Base-by-base conservation (phyloP, 345 rosid species). In the Chamaenerion angustifolium region DNA sequence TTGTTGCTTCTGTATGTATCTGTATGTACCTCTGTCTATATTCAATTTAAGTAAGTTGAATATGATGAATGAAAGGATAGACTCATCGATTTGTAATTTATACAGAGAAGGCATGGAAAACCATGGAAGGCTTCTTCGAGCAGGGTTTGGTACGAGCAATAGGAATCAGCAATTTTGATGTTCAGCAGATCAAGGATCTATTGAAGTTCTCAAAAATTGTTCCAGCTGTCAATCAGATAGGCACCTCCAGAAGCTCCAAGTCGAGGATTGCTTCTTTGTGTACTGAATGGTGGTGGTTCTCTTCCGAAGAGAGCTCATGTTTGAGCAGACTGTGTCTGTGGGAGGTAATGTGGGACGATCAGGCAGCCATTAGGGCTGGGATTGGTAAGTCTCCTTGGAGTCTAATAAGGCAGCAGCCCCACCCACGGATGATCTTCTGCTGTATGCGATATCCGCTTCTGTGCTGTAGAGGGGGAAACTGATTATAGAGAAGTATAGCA, bases 331-430 rank as follows among this genome's bases (percentile, higher is more conserved):
- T 3, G 50, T 67, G 73, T 73, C 85, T 92, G 2, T 92, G 99
- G 99, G 99, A 92, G 71, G 96, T 88, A 42, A 76, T 92, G 72
- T 88, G 99, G 99, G 99, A 95, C 19, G 96, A 92, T 69, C 96
- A 84, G 64, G 96, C 95, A 41, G 94, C 99, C 14, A 71, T 82
- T 21, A 82, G 95, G 67, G 84, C 86, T 8, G 89, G 94, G 57
- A 61, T 92, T 1, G 88, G 94, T 40, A 88, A 77, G 56, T 74
- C 96, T 17, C 78, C 95, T 0, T 88, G 98, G 98, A 78, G 82
- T 65, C 68, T 76, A 40, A 80, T 88, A 61, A 77, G 88, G 59
- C 94, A 80, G 63, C 68, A 76, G 90, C 88, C 1, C 96, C 96
- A 4, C 99, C 99, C 0, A 82, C 94, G 0, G 94, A 93, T 2